phyloP scores from a whole-genome alignment of 371 early-diverging fungal genomes.

The Mucor piriformis region DNA sequence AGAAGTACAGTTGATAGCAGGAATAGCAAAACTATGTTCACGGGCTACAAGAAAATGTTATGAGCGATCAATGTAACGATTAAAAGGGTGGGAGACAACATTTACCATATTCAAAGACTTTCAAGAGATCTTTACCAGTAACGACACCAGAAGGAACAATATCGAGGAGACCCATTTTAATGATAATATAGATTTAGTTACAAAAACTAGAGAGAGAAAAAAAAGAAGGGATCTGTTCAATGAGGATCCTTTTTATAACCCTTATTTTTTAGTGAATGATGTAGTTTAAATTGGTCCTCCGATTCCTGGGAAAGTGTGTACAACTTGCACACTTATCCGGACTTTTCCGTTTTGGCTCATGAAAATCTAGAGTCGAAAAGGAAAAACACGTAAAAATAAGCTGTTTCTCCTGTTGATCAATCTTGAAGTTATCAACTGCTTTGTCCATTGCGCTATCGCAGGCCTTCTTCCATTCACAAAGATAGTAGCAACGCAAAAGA shows the following conservation, averaged over 20 bases:
- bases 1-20: constrained; percentile 93
- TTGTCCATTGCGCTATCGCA: no score
- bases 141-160: constrained; percentile 89
- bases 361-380: not conserved
- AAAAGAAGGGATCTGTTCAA: not conserved
- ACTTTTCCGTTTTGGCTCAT: constrained; percentile 10
- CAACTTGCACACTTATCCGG: constrained; percentile 16
- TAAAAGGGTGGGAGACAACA: not conserved
- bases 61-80: not conserved
- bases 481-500: no score
- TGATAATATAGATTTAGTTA: not conserved
- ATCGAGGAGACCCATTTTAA: constrained; percentile 74
- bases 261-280: not conserved
- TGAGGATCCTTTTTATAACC: constrained; percentile 5
- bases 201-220: not conserved
- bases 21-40: constrained; percentile 86
- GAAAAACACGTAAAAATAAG: not conserved
- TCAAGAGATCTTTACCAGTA: constrained; percentile 86
- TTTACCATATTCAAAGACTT: constrained; percentile 77
- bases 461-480: no score
- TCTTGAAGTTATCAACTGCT: no score
- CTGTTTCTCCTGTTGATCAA: no score
- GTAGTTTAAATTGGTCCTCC: not conserved
- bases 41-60: constrained; percentile 50
- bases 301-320: constrained; percentile 19